Conservation (phyloP, 2,329 filamentous ascomycete genomes). For the Monosporascus sp. region DNA sequence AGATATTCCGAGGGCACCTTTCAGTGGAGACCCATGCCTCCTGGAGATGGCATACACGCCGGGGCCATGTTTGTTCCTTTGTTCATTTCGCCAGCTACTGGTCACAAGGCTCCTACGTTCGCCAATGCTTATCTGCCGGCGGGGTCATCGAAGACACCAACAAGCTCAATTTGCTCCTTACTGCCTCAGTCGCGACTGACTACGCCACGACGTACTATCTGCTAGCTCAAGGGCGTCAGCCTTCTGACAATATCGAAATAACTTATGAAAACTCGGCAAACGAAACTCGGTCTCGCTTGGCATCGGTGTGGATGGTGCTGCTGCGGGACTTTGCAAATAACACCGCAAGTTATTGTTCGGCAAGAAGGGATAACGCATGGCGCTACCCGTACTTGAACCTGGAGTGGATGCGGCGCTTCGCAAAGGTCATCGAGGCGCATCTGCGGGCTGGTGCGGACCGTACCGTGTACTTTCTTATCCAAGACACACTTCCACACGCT, state of each 20-base stretch:
- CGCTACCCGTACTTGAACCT: too few relatives aligned
- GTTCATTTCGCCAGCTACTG: neutral
- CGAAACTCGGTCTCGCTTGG: neutral
- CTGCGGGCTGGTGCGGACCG: neutral
- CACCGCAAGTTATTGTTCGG: neutral
- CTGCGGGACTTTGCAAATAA: neutral
- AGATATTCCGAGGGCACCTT: too few relatives aligned
- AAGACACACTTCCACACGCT: neutral
- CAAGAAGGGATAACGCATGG: too few relatives aligned
- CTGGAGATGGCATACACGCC: neutral
- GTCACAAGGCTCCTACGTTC: neutral
- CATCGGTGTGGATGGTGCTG: neutral
- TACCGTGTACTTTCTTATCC: neutral
- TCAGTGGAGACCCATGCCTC: neutral
- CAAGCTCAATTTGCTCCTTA: neutral
- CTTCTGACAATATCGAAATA: neutral
- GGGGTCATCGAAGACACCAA: neutral
- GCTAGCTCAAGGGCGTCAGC: neutral
- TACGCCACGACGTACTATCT: neutral
- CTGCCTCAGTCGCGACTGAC: neutral
- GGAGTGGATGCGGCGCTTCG: neutral
- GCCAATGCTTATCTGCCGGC: neutral
- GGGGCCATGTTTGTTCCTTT: neutral
- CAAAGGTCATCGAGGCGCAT: neutral
- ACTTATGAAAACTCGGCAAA: neutral